These are phyloP conservation scores for Epichloe aotearoae DNA, from an alignment of 2,329 filamentous ascomycete species.

Conservation along the genomic window DNA sequence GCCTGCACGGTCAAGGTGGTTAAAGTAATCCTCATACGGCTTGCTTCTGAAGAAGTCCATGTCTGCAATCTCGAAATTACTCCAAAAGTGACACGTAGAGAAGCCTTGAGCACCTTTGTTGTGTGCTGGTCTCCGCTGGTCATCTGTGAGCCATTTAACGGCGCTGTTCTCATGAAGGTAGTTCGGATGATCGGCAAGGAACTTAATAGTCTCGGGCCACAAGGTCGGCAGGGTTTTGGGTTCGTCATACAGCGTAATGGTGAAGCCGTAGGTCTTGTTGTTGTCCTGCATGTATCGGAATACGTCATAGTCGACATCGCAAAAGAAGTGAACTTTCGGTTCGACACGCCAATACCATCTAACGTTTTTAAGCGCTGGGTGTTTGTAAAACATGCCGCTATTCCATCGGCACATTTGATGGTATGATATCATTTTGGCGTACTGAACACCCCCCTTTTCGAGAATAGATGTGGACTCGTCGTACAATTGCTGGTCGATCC, in stretches of 20 bases:
- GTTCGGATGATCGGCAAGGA: slow-evolving; percentile 71
- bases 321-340: slow-evolving; percentile 98
- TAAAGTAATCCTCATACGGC: slow-evolving; percentile 88
- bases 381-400: slow-evolving; percentile 93
- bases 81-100: slow-evolving; percentile 98
- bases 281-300: slow-evolving; percentile 97
- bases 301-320: slow-evolving; percentile 94
- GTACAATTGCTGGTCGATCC: slow-evolving; percentile 85
- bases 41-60: slow-evolving; percentile 86
- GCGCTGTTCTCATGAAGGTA: slow-evolving; percentile 77
- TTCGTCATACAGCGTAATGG: slow-evolving; percentile 90
- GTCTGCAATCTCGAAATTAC: slow-evolving; percentile 93
- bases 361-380: slow-evolving; percentile 67
- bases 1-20: slow-evolving; percentile 89
- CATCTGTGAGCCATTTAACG: slow-evolving; percentile 76
- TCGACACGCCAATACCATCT: slow-evolving; percentile 99
- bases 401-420: slow-evolving; percentile 99
- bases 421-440: slow-evolving; percentile 78
- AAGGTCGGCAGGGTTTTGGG: slow-evolving; percentile 74
- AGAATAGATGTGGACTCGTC: slow-evolving; percentile 73
- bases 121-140: slow-evolving; percentile 61
- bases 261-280: slow-evolving; percentile 99
- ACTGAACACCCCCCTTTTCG: slow-evolving; percentile 76
- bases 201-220: slow-evolving; percentile 93
- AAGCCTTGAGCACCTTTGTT: slow-evolving; percentile 77